Percentiles rank a stretch among this genome's conserved stretches.
These are phyloP conservation scores for Leccinum subtestaceum DNA, from an alignment of 768 basidiomycete species.

Conservation along the genomic window DNA sequence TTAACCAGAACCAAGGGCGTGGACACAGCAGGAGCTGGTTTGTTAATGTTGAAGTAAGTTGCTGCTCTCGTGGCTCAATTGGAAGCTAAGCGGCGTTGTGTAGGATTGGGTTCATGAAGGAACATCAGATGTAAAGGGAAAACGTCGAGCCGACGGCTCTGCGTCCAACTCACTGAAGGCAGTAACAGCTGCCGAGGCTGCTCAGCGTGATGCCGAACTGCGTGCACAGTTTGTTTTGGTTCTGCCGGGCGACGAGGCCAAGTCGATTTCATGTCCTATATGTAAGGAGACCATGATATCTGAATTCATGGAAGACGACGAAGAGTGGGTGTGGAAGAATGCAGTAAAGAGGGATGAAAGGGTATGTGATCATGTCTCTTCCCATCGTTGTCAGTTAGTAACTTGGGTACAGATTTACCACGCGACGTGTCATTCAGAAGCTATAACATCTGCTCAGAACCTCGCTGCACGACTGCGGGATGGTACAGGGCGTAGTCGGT, in stretches of 20 bases:
- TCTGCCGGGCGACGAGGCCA: constrained; percentile 86
- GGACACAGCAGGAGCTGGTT: constrained; percentile 93
- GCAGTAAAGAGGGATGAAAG: constrained; percentile 80
- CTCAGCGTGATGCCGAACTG: constrained; percentile 74
- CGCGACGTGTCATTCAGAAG: constrained; percentile 91
- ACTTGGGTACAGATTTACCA: constrained; percentile 70
- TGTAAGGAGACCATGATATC: constrained; percentile 93
- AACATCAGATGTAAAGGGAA: constrained; percentile 60
- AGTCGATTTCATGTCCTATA: constrained; percentile 83
- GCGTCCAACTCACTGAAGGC: constrained; percentile 54
- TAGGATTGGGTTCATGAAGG: constrained; percentile 89
- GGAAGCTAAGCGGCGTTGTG: constrained; percentile 11
- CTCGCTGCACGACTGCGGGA: constrained; percentile 66
- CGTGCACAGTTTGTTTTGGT: constrained; percentile 81
- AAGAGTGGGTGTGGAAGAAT: constrained; percentile 98
- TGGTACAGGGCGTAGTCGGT: constrained; percentile 64
- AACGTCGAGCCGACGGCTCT: constrained; percentile 56
- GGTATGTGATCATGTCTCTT: constrained; percentile 44
- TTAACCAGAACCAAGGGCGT: constrained; percentile 54
- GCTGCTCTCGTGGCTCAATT: background rate
- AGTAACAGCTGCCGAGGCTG: constrained; percentile 58
- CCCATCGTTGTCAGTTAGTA: background rate
- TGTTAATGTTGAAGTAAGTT: constrained; percentile 64
- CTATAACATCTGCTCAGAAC: constrained; percentile 57
- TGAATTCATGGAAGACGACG: constrained; percentile 92